These are phyloP conservation scores for Hypomontagnella submonticulosa DNA, from an alignment of 495 filamentous ascomycete genomes.

Conservation along the genomic window DNA sequence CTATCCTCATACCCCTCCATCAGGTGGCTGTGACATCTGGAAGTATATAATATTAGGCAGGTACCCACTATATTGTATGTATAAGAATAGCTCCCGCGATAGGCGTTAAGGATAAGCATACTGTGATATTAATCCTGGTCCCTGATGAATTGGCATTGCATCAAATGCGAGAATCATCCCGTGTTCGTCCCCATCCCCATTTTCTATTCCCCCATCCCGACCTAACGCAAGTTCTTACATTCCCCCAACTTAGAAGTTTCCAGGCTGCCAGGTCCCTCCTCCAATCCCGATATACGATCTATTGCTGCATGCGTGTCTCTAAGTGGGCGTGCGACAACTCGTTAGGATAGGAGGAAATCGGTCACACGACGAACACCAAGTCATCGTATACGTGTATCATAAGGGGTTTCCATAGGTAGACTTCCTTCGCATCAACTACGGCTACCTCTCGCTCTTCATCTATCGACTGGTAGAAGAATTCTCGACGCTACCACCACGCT, in stretches of 20 bases:
- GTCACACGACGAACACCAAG: constrained; percentile 17
- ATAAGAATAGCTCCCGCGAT: constrained; percentile 17
- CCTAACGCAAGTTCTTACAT: constrained; percentile 7
- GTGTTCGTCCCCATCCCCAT: neutral
- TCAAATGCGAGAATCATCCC: constrained; percentile 4
- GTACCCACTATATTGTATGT: constrained; percentile 1
- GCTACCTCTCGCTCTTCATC: neutral
- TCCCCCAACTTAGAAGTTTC: too few species aligned
- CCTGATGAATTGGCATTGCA: constrained; percentile 34
- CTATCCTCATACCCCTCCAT: constrained; percentile 24
- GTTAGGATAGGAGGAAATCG: constrained; percentile 2
- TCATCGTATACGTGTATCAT: constrained; percentile 1
- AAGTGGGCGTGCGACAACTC: neutral
- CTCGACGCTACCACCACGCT: neutral
- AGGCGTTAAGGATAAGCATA: constrained; percentile 26
- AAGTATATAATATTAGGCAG: neutral
- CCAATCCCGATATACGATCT: too few species aligned
- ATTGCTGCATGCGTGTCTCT: constrained; percentile 7
- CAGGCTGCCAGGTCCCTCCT: neutral
- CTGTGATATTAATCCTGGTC: constrained; percentile 17
- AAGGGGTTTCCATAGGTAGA: neutral
- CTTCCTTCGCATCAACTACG: neutral
- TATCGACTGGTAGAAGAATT: neutral
- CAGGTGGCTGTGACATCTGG: constrained; percentile 15
- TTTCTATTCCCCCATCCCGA: too few species aligned